Conservation (phyloP, 2,329 filamentous ascomycete genomes). For the Paecilomyces formosus region DNA sequence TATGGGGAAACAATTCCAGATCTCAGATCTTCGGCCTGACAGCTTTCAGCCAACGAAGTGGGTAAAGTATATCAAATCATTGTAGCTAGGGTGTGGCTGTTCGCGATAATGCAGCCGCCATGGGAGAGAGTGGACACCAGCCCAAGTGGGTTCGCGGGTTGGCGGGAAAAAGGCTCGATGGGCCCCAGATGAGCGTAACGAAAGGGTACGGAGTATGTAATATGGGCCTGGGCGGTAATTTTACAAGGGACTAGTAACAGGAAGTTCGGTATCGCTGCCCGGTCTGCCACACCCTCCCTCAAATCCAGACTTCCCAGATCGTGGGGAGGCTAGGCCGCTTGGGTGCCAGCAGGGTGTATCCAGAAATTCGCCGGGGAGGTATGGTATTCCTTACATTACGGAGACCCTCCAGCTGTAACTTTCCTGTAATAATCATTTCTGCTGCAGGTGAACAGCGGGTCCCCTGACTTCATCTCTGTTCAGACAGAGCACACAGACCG, state of each 20-base stretch:
- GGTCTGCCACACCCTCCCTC: no score
- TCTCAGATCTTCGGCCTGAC: constrained; percentile 17
- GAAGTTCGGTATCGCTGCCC: no score
- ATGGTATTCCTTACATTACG: no score
- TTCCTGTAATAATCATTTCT: no score
- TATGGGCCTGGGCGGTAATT: background rate
- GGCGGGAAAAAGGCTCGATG: background rate
- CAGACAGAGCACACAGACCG: no score
- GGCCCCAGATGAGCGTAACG: background rate
- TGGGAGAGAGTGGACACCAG: background rate
- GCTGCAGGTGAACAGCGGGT: no score
- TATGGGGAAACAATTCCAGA: constrained; percentile 9
- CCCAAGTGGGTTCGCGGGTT: background rate
- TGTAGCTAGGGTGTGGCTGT: constrained; percentile 4
- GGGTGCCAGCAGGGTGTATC: background rate
- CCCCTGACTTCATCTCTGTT: no score
- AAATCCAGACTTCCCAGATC: constrained; percentile 8
- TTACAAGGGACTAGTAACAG: no score
- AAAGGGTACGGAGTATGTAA: background rate
- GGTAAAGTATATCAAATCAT: constrained; percentile 4
- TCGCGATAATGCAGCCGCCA: background rate
- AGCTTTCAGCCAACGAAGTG: constrained; percentile 7
- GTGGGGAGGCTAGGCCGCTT: constrained; percentile 15
- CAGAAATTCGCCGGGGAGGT: background rate
- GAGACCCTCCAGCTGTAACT: no score